Evolutionary conservation across 1,139 yeast genomes (phyloP), one percentile per base, ranked within the genome.

Genomic region (Saccharomyces pastorianus): DNA sequence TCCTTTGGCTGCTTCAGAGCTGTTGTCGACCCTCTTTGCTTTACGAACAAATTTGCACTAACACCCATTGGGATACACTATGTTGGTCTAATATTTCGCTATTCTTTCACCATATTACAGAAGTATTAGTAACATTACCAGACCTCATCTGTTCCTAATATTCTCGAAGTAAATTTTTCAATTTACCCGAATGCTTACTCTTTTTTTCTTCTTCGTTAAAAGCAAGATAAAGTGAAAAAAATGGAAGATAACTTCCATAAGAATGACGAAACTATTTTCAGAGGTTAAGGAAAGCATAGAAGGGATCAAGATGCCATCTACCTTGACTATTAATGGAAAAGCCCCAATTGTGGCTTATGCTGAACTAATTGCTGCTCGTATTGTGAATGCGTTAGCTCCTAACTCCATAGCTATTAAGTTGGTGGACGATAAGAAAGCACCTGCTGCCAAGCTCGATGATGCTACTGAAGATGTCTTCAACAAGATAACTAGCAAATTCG

Each of bases 331-430:
- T 62, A 96, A 96, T 56, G 91, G 89, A 56, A 90, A 89, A 76
- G 95, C 96, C 7, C 87, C 87, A 46, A 77, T 80, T 52, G 83
- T 86, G 56, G 95, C 93, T 28, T 91, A 88, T 69, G 81, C 90
- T n/a, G 82, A 84, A 26, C 73, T 90, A 58, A 81, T 87, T 66
- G 95, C 95, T 46, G 88, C 90, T 49, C 83, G 85, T 28, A 77
- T 86, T 54, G 81, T 86, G 66, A 88, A 88, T 72, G 69, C 77
- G 71, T 75, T 34, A 70, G 75, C 11, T 77, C 77, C 44, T 76
- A 75, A 34, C 25, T 73, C 88, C 41, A 78, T 89, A 63, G 77
- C 78, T 49, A 74, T 88, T 62, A 81, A 82, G 53, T 82, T 83
- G 60, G 80, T 84, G 55, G 95, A 86, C 64, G 90, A 83, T 58